A percentile compares a stretch with the other conserved stretches of the same genome.
Evolutionary conservation across 1,284 basidiomycete genomes (phyloP).

Genomic region (Tylopilus sp.): DNA sequence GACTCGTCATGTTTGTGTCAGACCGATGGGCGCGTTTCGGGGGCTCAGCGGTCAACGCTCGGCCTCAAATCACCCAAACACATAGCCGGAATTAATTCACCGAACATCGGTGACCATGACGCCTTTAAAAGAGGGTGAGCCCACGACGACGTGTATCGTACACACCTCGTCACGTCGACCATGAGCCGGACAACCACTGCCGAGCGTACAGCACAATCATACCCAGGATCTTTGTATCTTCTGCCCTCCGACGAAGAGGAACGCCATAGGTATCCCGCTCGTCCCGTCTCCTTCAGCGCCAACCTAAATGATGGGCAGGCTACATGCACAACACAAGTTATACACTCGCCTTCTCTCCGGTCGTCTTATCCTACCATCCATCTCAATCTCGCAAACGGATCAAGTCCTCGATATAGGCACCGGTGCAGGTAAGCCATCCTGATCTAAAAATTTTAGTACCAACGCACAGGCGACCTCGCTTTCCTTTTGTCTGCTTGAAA

Average conservation of each 20-base stretch:
- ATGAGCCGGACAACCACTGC: conserved; percentile 15
- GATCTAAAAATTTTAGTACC: no score
- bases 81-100: no score
- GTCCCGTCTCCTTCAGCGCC: neutral
- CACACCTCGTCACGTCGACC: neutral
- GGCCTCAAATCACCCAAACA: no score
- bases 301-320: conserved; percentile 10
- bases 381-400: conserved; percentile 15
- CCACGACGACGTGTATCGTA: no score
- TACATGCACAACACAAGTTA: conserved; percentile 15
- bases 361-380: conserved; percentile 21
- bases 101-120: no score
- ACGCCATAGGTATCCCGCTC: conserved; percentile 16
- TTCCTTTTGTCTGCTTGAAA: no score
- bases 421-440: conserved; percentile 15
- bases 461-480: no score
- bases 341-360: conserved; percentile 20
- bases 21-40: no score
- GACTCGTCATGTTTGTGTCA: no score
- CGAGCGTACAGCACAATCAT: conserved; percentile 16
- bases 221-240: conserved; percentile 21
- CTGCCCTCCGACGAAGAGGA: conserved; percentile 30
- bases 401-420: conserved; percentile 26
- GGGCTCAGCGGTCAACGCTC: no score
- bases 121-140: no score